Evolutionary conservation across 2,329 filamentous ascomycete species (phyloP), one percentile per base, ranked within the genome.

Genomic region (Pseudocercospora crystallina): DNA sequence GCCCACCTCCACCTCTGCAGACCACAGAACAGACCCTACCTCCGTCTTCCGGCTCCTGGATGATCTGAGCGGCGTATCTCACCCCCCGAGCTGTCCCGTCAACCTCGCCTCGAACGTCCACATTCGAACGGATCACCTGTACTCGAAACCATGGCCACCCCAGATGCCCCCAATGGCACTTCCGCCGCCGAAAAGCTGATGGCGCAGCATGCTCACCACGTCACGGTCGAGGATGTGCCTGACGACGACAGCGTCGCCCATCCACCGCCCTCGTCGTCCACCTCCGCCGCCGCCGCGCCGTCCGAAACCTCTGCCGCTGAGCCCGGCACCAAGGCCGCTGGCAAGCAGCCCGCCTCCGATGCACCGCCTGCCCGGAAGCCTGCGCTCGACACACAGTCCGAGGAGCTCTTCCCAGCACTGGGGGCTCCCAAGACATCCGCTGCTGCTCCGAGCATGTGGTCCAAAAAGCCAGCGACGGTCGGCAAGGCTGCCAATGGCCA

Each of bases 321-420:
- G 45, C 72, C 78, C 48, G 82, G 82, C 54, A 73, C 81, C 44
- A 89, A 87, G 71, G 79, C 82, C 54, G 81, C 82, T 38, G 83
- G 81, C 46, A 90, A 89, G 76, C 83, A 87, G 67, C 85, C 85
- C 68, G 77, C 76, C 32, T 76, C 81, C 49, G 70, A 77, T 31
- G 69, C 74, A 26, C 39, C 54, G 15, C 53, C 46, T 35, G 49
- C 47, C 2, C 68, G 66, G 42, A 60, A 30, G 11, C 60, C 73
- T 37, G 63, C 78, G 45, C 75, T 96, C 55, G 89, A 97, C 71
- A 91, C 89, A 14, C 81, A 89, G 65, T 95, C 89, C 13, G 88
- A 95, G 67, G 91, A 97, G 72, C 77, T 89, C 53, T 99, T 99
- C 79, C 94, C 94, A n/a, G 85, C 91, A 62, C 82, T 99, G 40